Percentiles rank a stretch among this genome's conserved stretches.
Evolutionary conservation across 164 flowering plant species (phyloP).

Genomic region (Litsea cubeba): DNA sequence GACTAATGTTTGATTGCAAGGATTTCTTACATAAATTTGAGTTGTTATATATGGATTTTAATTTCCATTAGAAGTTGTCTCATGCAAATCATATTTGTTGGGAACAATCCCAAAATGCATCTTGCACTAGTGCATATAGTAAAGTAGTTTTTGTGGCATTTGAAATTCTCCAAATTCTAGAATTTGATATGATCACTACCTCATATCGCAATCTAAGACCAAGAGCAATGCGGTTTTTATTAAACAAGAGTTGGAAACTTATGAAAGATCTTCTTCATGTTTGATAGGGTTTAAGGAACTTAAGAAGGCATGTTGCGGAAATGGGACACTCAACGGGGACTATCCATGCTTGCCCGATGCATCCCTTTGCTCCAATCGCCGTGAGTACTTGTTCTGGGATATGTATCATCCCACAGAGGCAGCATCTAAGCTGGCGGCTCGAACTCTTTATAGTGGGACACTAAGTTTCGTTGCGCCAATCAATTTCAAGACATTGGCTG

Average conservation of each 20-base stretch:
- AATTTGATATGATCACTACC: no score
- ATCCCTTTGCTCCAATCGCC: slow-evolving; percentile 26
- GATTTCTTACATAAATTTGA: background rate
- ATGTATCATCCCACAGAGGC: slow-evolving; percentile 45
- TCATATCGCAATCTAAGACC: no score
- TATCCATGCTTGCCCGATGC: slow-evolving; percentile 26
- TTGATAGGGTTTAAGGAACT: slow-evolving; percentile 35
- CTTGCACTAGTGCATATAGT: background rate
- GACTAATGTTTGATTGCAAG: background rate
- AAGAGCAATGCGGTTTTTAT: background rate
- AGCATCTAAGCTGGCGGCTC: slow-evolving; percentile 36
- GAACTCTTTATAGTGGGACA: slow-evolving; percentile 31
- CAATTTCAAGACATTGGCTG: slow-evolving; percentile 33
- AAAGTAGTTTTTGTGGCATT: background rate
- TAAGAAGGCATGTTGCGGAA: slow-evolving; percentile 45
- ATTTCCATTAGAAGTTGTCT: background rate
- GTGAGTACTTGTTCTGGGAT: slow-evolving; percentile 50
- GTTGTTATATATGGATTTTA: background rate
- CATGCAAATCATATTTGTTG: background rate
- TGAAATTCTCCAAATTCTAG: no score
- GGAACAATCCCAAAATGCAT: background rate
- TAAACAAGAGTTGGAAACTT: background rate
- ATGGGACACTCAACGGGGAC: slow-evolving; percentile 31
- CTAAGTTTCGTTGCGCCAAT: slow-evolving; percentile 34
- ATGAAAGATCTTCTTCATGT: background rate